Percentiles rank a stretch among this genome's conserved stretches.
phyloP scores from a whole-genome alignment of 352 stramenopile genomes.

The Pythium rhizo-oryzae region DNA sequence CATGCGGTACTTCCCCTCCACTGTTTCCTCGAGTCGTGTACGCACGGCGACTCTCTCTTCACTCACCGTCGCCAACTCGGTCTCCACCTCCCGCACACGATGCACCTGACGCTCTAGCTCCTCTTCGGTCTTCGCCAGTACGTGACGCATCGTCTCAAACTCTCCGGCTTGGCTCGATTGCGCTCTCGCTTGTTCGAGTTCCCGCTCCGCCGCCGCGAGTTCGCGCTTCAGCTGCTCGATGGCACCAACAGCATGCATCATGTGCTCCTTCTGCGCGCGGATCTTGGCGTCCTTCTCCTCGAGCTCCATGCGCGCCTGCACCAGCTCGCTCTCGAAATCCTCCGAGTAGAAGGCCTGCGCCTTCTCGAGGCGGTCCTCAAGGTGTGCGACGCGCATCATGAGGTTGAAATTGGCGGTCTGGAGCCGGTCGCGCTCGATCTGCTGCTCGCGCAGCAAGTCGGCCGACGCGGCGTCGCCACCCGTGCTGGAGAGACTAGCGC shows the following conservation, averaged over 20 bases:
- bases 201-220: constrained; percentile 17
- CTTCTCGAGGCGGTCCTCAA: constrained; percentile 66
- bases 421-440: constrained; percentile 59
- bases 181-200: constrained; percentile 32
- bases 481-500: constrained; percentile 12
- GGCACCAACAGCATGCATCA: constrained; percentile 52
- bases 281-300: constrained; percentile 32
- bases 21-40: constrained; percentile 40
- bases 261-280: constrained; percentile 24
- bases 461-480: constrained; percentile 17
- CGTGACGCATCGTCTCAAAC: constrained; percentile 37
- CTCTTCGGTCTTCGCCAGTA: constrained; percentile 40
- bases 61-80: constrained; percentile 36
- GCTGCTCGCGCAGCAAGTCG: constrained; percentile 53
- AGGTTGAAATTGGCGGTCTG: constrained; percentile 81
- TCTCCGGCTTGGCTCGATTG: constrained; percentile 34
- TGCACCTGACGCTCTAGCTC: constrained; percentile 36
- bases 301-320: constrained; percentile 59
- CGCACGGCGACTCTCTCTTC: constrained; percentile 35
- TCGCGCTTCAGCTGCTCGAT: constrained; percentile 56
- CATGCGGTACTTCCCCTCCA: constrained; percentile 29
- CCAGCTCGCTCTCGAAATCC: constrained; percentile 64
- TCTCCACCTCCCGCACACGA: constrained; percentile 42
- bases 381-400: constrained; percentile 59
- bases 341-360: constrained; percentile 49